phyloP scores from a whole-genome alignment of 257 asterid species.

The Solanum infundibuliforme region DNA sequence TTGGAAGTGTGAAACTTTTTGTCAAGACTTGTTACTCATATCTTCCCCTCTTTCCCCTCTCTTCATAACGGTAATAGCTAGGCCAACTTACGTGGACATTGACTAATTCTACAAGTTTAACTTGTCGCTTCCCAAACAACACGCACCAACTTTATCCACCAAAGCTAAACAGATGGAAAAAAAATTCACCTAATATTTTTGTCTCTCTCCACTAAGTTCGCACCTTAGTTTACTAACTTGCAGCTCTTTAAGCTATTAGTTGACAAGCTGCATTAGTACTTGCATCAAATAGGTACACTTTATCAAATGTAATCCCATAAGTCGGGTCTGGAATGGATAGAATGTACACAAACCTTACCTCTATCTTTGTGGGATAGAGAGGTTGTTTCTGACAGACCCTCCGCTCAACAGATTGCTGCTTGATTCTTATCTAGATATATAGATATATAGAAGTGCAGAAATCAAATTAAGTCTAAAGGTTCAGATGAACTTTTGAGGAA shows the following conservation, averaged over 20 bases:
- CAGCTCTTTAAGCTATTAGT: not conserved
- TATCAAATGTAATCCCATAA: not conserved
- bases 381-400: not conserved
- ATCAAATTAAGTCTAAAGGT: not conserved
- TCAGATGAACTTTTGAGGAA: not conserved
- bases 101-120: not conserved
- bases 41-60: not conserved
- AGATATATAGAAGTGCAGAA: not conserved
- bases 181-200: not conserved
- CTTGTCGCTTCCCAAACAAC: not conserved
- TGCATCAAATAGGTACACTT: not conserved
- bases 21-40: not conserved
- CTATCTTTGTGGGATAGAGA: not conserved
- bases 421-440: not conserved
- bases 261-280: not conserved
- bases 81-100: not conserved
- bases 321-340: accelerated
- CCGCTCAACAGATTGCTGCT: not conserved
- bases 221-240: not conserved
- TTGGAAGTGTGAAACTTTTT: not conserved
- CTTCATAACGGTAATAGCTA: not conserved
- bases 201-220: not conserved
- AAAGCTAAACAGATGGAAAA: not conserved
- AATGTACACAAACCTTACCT: not conserved
- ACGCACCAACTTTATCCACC: not conserved